These are phyloP conservation scores for Conticribra guillardii DNA, from an alignment of 108 stramenopile genomes.

Conservation along the genomic window DNA sequence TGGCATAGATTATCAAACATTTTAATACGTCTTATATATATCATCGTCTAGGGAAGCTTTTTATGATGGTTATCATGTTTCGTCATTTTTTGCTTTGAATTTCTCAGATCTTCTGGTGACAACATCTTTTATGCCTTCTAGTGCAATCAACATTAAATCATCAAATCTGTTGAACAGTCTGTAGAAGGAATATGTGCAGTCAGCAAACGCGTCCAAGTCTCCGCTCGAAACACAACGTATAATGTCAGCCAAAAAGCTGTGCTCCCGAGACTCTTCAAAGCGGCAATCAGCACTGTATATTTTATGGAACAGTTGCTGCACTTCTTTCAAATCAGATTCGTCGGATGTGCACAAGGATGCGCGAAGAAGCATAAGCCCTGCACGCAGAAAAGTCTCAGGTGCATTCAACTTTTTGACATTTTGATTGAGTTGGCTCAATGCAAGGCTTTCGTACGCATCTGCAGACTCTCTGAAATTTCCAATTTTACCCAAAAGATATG, in stretches of 20 bases:
- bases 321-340: constrained; percentile 19
- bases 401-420: constrained; percentile 32
- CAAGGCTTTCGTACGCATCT: constrained; percentile 25
- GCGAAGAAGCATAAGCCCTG: constrained; percentile 15
- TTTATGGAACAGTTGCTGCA: constrained; percentile 1
- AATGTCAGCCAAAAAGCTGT: constrained; percentile 27
- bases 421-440: constrained; percentile 18
- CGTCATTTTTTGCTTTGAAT: too few species aligned
- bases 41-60: too few species aligned
- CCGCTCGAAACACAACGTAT: constrained; percentile 12
- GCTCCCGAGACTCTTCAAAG: constrained; percentile 36
- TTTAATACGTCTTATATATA: too few species aligned
- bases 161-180: constrained; percentile 17
- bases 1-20: too few species aligned
- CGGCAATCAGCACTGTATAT: constrained; percentile 21
- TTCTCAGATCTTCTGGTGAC: too few species aligned
- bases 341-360: constrained; percentile 9
- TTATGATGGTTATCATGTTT: too few species aligned
- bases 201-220: constrained; percentile 31
- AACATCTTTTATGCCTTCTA: constrained; percentile 24
- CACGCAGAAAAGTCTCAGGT: constrained; percentile 18
- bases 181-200: constrained; percentile 25
- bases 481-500: constrained; percentile 32
- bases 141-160: constrained; percentile 28
- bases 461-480: constrained; percentile 28